A percentile compares a stretch with the other conserved stretches of the same genome.
Evolutionary conservation across 306 rosid species (phyloP).

Genomic region (Pyrus bretschneideri): DNA sequence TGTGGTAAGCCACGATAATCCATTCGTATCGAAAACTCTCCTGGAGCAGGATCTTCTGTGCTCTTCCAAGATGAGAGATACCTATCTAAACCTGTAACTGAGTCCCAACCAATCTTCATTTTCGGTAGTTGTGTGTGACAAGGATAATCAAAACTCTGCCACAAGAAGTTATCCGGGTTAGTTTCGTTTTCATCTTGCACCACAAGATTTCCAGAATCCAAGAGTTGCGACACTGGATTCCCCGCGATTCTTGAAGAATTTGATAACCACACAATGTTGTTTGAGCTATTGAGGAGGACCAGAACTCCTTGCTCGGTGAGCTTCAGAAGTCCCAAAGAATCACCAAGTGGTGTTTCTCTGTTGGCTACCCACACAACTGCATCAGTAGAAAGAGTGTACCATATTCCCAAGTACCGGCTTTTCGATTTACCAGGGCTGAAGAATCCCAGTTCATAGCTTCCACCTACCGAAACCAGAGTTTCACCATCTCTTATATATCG

Average conservation of each 20-base stretch:
- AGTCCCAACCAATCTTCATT: constrained; percentile 32
- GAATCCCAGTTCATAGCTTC: constrained; percentile 16
- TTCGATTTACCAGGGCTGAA: constrained; percentile 1
- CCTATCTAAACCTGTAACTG: constrained; percentile 18
- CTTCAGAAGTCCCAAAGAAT: background rate
- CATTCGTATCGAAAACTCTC: constrained; percentile 19
- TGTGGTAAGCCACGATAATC: constrained; percentile 13
- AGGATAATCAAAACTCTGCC: constrained; percentile 42
- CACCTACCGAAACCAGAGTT: background rate
- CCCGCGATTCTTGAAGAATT: constrained; percentile 3
- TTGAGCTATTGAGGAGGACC: constrained; percentile 17
- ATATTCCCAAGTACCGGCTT: constrained; percentile 15
- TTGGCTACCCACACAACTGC: constrained; percentile 21
- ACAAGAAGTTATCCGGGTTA: background rate
- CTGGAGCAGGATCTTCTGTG: constrained; percentile 45
- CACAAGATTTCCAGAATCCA: constrained; percentile 31
- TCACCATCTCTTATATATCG: background rate
- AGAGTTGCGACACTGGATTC: constrained; percentile 18
- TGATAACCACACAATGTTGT: constrained; percentile 31
- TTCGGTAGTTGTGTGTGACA: constrained; percentile 1
- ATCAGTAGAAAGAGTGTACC: background rate
- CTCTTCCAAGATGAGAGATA: constrained; percentile 30
- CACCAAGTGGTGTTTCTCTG: constrained; percentile 10
- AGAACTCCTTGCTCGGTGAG: constrained; percentile 10
- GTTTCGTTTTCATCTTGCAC: constrained; percentile 14